Percentiles rank a stretch among this genome's conserved stretches.
These are phyloP conservation scores for Lodderomyces elongisporus DNA, from an alignment of 1,139 yeast genomes.

Conservation along the genomic window DNA sequence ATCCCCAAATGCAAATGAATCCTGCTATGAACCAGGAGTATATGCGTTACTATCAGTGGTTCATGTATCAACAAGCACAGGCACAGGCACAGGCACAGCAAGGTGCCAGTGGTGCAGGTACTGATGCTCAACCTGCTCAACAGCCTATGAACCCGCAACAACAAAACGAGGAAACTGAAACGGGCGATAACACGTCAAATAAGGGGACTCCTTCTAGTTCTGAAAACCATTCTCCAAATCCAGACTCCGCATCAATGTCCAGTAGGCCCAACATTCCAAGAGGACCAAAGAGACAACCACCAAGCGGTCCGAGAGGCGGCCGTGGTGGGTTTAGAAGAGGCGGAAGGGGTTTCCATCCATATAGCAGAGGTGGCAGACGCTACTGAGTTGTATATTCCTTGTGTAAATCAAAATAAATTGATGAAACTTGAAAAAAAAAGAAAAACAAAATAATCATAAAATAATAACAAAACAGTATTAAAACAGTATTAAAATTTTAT, in stretches of 20 bases:
- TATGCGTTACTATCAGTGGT: constrained; percentile 76
- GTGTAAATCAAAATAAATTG: constrained; percentile 1
- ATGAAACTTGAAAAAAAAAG: no score
- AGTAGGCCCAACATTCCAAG: constrained; percentile 33
- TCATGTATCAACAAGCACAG: constrained; percentile 51
- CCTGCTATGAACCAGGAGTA: constrained; percentile 88
- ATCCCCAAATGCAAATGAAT: constrained; percentile 44
- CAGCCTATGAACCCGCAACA: constrained; percentile 55
- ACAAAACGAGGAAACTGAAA: constrained; percentile 29
- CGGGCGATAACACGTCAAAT: constrained; percentile 5
- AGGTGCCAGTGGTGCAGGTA: constrained; percentile 9
- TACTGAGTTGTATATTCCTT: constrained; percentile 4
- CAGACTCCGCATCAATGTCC: not conserved
- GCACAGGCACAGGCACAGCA: constrained; percentile 13
- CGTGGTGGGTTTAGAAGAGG: constrained; percentile 19
- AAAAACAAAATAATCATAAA: no score
- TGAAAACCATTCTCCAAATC: not conserved
- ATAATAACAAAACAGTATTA: no score
- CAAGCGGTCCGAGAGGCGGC: constrained; percentile 30
- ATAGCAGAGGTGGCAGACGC: constrained; percentile 18
- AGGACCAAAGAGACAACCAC: constrained; percentile 42
- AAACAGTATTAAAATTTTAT: no score
- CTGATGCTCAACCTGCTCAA: constrained; percentile 41
- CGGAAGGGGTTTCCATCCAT: constrained; percentile 27
- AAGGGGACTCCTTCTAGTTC: not conserved